Evolutionary conservation across 2,329 filamentous ascomycete genomes (phyloP), one percentile per base, ranked within the genome.

Genomic region (Penicillium glabrum): DNA sequence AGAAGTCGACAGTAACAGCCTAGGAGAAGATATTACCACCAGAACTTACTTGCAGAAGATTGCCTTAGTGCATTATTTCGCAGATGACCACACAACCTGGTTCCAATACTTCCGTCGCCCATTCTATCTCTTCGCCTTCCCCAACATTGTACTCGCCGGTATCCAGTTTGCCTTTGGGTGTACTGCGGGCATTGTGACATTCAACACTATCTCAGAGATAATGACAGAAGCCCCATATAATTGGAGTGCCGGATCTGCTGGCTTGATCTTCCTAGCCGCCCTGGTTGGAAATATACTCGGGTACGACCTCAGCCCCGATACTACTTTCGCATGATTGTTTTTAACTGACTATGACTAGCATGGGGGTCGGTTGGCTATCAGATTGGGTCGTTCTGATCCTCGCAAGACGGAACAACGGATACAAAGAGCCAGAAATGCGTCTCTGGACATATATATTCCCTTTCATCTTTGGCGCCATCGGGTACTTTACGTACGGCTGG

Each of bases 151-250:
- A 29, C 65, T 77, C 7, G 67, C 72, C 5, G 73, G 75, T 9
- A 68, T 75, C 4, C 76, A 75, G 57, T 77, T 76, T 46, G 74
- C 74, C 0, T 75, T 78, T 47, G 75, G 75, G 11, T 72, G 73
- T 53, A 77, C 75, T 2, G 75, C 73, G 0, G 72, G 73, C 3
- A 74, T 76, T 37, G 71, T 77, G 9, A 72, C 71, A 16, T 76
- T 77, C 67, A 75, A 71, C 60, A 76, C 72, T 19, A 70, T 70
- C 41, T 70, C 68, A 0, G 68, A 69, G 43, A 70, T 70, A 23
- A 74, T 75, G 66, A 75, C 73, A 3, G 67, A 71, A n/a, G 57
- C 69, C 2, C 72, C 72, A 0, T 75, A 75, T 51, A 65, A 70
- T 44, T 76, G 70, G 69, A 70, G 65, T 33, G 67, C 70, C 0